Percentiles rank a stretch among this genome's conserved stretches.
phyloP scores from a whole-genome alignment of 1,284 basidiomycete species.

The Amylostereum areolatum region DNA sequence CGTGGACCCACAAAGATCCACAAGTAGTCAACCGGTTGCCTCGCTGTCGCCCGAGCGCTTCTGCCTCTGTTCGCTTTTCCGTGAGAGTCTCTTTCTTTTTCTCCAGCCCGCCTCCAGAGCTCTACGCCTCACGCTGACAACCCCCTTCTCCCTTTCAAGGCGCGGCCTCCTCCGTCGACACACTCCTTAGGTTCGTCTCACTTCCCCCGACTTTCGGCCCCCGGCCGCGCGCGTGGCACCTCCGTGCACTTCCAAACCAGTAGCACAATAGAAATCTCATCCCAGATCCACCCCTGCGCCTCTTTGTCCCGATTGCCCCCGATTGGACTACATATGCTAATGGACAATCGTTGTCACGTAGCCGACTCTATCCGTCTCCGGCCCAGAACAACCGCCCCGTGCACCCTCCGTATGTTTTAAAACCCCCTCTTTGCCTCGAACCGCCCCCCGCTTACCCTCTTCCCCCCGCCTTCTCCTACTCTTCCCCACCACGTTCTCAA shows the following conservation, averaged over 20 bases:
- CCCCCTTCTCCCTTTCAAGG: conserved; percentile 33
- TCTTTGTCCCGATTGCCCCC: too few relatives aligned
- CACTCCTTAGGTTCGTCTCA: conserved; percentile 40
- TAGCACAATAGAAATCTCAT: too few relatives aligned
- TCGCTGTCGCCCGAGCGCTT: conserved; percentile 18
- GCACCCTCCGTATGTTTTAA: too few relatives aligned
- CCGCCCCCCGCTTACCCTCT: background rate
- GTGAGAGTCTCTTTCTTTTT: conserved; percentile 20
- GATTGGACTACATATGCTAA: too few relatives aligned
- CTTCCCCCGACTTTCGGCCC: conserved; percentile 1
- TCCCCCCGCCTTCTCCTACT: background rate
- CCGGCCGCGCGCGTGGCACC: background rate
- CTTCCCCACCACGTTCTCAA: background rate
- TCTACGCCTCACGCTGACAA: conserved; percentile 14
- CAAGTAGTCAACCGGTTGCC: conserved; percentile 7
- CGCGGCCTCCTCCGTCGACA: conserved; percentile 65
- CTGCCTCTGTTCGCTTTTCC: conserved; percentile 15
- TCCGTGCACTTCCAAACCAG: too few relatives aligned
- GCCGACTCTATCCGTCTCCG: too few relatives aligned
- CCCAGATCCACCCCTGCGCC: too few relatives aligned
- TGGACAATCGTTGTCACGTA: too few relatives aligned
- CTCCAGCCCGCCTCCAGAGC: conserved; percentile 10
- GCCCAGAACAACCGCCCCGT: too few relatives aligned
- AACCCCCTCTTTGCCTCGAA: too few relatives aligned
- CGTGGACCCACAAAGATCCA: conserved; percentile 24